Conservation (phyloP, 768 basidiomycete species). For the Leccinum boreale region DNA sequence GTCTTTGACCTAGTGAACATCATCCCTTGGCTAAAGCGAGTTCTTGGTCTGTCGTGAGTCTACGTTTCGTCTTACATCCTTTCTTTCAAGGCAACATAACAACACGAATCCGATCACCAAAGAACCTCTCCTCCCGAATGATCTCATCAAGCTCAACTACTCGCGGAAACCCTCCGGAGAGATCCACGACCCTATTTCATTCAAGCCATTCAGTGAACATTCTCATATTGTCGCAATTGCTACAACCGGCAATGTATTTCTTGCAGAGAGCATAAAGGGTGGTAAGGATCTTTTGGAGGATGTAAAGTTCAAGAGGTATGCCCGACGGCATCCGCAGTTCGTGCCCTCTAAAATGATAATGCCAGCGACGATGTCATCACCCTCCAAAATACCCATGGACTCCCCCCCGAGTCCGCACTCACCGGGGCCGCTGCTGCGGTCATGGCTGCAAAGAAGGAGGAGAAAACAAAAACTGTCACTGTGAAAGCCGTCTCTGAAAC, state of each 20-base stretch:
- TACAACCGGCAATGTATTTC: constrained; percentile 89
- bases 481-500: constrained; percentile 35
- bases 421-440: constrained; percentile 27
- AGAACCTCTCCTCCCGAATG: constrained; percentile 62
- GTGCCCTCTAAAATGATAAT: background rate
- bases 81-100: constrained; percentile 63
- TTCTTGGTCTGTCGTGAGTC: constrained; percentile 11
- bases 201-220: constrained; percentile 96
- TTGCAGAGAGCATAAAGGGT: constrained; percentile 86
- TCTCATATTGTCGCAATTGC: constrained; percentile 92
- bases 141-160: constrained; percentile 79
- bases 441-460: constrained; percentile 34
- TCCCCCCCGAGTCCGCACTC: constrained; percentile 54
- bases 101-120: constrained; percentile 79
- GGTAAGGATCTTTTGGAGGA: constrained; percentile 86
- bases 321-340: background rate
- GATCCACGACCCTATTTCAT: constrained; percentile 94
- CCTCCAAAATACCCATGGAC: constrained; percentile 85
- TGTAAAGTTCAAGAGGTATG: constrained; percentile 77
- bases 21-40: constrained; percentile 90
- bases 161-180: constrained; percentile 82
- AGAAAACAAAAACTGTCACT: constrained; percentile 26
- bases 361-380: constrained; percentile 85
- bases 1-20: constrained; percentile 93
- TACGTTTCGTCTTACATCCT: constrained; percentile 8